phyloP scores from a whole-genome alignment of 495 filamentous ascomycete species.

The Podospora australis region DNA sequence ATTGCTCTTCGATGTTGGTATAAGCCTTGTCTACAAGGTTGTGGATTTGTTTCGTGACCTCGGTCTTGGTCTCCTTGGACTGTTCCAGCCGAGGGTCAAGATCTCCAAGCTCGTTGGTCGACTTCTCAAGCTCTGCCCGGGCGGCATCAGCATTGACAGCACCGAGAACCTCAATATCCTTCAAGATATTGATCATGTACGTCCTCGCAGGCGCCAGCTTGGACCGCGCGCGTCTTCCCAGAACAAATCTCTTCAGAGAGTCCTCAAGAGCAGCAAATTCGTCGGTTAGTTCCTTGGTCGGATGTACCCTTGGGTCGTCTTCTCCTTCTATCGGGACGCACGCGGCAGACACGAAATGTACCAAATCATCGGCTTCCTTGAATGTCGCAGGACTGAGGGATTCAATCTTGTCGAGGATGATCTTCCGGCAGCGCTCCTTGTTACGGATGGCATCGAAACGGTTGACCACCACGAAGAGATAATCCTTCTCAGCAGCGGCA shows the following conservation, averaged over 20 bases:
- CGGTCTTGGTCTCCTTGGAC: conserved; percentile 72
- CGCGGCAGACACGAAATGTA: conserved; percentile 97
- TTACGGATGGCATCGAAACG: conserved; percentile 91
- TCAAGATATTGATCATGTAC: conserved; percentile 88
- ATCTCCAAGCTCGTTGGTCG: conserved; percentile 69
- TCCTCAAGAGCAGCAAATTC: conserved; percentile 88
- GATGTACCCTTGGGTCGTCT: conserved; percentile 74
- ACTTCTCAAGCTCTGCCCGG: conserved; percentile 76
- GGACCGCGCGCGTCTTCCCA: conserved; percentile 90
- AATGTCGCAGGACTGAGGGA: conserved; percentile 81
- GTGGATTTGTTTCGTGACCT: conserved; percentile 76
- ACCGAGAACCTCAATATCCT: conserved; percentile 75
- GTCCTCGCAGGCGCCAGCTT: conserved; percentile 95
- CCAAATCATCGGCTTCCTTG: conserved; percentile 87
- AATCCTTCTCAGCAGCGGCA: conserved; percentile 92
- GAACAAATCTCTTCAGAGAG: conserved; percentile 84
- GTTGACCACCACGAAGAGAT: conserved; percentile 98
- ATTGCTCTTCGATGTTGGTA: conserved; percentile 75
- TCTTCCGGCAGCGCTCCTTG: conserved; percentile 72
- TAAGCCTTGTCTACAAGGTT: conserved; percentile 77
- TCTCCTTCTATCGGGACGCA: conserved; percentile 68
- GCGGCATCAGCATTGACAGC: conserved; percentile 83
- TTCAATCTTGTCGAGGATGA: conserved; percentile 84
- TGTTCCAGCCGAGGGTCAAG: conserved; percentile 80
- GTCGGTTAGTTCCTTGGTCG: conserved; percentile 75